Conservation (phyloP, 1,284 basidiomycete genomes). For the Blastosporella zonata region DNA sequence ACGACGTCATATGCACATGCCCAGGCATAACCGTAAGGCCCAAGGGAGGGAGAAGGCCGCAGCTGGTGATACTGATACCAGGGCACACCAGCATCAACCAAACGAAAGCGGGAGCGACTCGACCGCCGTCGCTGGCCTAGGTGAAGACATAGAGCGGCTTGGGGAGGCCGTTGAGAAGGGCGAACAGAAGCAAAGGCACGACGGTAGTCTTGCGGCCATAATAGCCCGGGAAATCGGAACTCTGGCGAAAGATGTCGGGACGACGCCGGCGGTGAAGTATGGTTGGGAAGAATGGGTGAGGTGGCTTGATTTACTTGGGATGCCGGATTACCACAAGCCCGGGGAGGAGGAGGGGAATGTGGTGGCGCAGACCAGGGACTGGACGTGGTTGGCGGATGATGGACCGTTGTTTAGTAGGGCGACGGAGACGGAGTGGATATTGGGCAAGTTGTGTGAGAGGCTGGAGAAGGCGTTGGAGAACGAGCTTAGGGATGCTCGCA, state of each 20-base stretch:
- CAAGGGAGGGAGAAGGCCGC: neutral
- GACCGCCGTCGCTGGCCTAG: conserved; percentile 8
- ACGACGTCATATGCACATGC: neutral
- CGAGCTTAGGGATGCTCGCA: conserved; percentile 1
- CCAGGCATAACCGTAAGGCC: neutral
- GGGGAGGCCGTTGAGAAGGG: conserved; percentile 26
- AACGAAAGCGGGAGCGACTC: neutral
- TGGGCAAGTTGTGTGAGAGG: conserved; percentile 30
- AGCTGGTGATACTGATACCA: too few species aligned
- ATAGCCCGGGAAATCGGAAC: conserved; percentile 28
- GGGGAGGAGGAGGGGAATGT: conserved; percentile 14
- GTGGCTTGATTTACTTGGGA: conserved; percentile 25
- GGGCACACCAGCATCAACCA: neutral
- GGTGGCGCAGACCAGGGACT: conserved; percentile 9
- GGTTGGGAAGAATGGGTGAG: conserved; percentile 32
- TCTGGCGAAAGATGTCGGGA: conserved; percentile 28
- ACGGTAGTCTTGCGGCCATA: conserved; percentile 24
- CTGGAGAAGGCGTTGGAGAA: conserved; percentile 30
- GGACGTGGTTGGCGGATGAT: conserved; percentile 36
- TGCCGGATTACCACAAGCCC: conserved; percentile 5
- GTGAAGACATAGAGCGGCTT: conserved; percentile 25
- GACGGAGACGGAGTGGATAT: conserved; percentile 37
- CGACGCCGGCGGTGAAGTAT: conserved; percentile 26
- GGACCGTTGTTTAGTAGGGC: conserved; percentile 35
- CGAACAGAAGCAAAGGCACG: conserved; percentile 24